Evolutionary conservation across 345 rosid species (phyloP).

Genomic region (Geranium brycei): DNA sequence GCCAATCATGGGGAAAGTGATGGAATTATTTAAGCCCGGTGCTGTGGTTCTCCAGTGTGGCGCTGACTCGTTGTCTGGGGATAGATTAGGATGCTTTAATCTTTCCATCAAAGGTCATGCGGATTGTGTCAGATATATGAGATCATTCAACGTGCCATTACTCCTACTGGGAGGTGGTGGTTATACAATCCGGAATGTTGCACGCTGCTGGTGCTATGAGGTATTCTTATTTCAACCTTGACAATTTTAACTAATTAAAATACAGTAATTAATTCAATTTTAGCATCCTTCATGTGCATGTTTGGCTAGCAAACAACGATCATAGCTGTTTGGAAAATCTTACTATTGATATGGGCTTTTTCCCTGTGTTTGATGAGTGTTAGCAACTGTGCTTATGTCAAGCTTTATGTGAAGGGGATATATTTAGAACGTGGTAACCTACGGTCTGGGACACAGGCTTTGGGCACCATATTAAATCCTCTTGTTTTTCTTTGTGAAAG

Average conservation of each 20-base stretch:
- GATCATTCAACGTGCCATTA: slow-evolving; percentile 55
- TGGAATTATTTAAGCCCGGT: slow-evolving; percentile 52
- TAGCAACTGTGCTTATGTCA: too few species aligned
- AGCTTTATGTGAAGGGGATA: too few species aligned
- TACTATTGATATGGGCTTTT: too few species aligned
- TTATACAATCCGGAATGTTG: slow-evolving; percentile 50
- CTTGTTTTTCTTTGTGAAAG: not conserved
- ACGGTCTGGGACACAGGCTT: too few species aligned
- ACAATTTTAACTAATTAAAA: too few species aligned
- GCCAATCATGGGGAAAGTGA: slow-evolving; percentile 49
- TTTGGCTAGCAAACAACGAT: too few species aligned
- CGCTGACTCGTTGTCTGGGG: slow-evolving; percentile 57
- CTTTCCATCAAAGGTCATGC: slow-evolving; percentile 62
- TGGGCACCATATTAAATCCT: not conserved
- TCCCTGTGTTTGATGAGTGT: too few species aligned
- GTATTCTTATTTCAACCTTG: slow-evolving; percentile 11
- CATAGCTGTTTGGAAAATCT: too few species aligned
- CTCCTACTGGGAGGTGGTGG: slow-evolving; percentile 56
- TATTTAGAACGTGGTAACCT: too few species aligned
- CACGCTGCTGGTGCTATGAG: slow-evolving; percentile 70
- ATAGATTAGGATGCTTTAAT: slow-evolving; percentile 54
- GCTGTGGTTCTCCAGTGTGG: slow-evolving; percentile 61
- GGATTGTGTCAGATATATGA: slow-evolving; percentile 52
- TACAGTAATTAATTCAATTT: too few species aligned
- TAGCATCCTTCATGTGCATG: too few species aligned